Evolutionary conservation across 352 stramenopile genomes (phyloP).

Genomic region (Pythium apleroticum): DNA sequence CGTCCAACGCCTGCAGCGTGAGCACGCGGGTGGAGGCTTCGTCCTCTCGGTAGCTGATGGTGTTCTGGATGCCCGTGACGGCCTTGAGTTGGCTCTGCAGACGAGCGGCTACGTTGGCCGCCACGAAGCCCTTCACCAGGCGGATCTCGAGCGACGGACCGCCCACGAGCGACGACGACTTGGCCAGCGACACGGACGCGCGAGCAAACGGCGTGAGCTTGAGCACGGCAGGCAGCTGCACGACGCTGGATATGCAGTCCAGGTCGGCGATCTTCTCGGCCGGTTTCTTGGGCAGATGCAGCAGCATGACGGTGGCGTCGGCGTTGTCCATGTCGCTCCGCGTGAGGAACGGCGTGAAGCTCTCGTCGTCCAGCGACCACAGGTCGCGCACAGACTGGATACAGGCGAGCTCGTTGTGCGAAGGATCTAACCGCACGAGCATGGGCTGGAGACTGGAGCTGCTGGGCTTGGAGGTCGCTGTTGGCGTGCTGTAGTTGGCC

Average conservation of each 20-base stretch:
- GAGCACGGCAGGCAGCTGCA: slow-evolving; percentile 55
- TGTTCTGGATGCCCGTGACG: slow-evolving; percentile 52
- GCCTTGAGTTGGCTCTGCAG: slow-evolving; percentile 32
- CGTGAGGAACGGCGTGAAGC: slow-evolving; percentile 70
- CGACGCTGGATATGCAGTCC: slow-evolving; percentile 51
- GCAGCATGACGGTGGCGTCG: slow-evolving; percentile 50
- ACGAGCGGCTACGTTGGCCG: slow-evolving; percentile 24
- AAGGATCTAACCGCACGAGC: slow-evolving; percentile 50
- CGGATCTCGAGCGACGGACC: slow-evolving; percentile 46
- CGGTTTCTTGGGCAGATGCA: slow-evolving; percentile 46
- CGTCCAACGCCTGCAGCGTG: slow-evolving; percentile 40
- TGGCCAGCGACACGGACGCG: slow-evolving; percentile 43
- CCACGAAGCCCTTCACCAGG: slow-evolving; percentile 40
- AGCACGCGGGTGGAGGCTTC: slow-evolving; percentile 34
- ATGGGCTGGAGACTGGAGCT: slow-evolving; percentile 43
- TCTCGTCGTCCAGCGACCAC: slow-evolving; percentile 45
- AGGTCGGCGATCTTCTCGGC: slow-evolving; percentile 49
- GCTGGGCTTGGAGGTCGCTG: slow-evolving; percentile 15
- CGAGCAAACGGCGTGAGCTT: slow-evolving; percentile 74
- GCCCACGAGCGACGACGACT: slow-evolving; percentile 28
- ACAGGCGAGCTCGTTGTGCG: slow-evolving; percentile 41
- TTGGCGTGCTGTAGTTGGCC: slow-evolving; percentile 32
- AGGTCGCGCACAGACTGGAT: slow-evolving; percentile 41
- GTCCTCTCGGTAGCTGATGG: slow-evolving; percentile 32
- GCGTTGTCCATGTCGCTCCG: slow-evolving; percentile 46